These are phyloP conservation scores for Xylaria sp. DNA, from an alignment of 2,329 filamentous ascomycete species.

Conservation along the genomic window DNA sequence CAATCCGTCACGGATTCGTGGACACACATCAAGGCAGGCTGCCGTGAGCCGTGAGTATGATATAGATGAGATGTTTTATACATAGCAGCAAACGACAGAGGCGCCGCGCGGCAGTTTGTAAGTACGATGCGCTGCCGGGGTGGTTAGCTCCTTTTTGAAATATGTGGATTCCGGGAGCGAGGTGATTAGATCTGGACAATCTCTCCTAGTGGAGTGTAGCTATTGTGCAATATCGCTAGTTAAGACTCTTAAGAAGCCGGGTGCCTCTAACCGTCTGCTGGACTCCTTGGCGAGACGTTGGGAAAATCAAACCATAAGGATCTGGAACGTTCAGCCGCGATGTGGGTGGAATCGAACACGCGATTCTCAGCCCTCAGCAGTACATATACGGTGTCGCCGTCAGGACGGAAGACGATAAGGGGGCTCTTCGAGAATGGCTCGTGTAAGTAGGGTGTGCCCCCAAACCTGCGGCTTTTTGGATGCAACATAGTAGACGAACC, in stretches of 20 bases:
- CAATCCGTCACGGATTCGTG: slow-evolving; percentile 5
- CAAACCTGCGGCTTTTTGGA: slow-evolving; percentile 18
- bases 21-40: neutral
- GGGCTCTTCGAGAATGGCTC: neutral
- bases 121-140: neutral
- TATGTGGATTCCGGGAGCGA: neutral
- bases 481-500: slow-evolving; percentile 10
- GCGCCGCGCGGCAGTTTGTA: neutral
- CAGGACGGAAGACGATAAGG: slow-evolving; percentile 1
- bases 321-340: slow-evolving; percentile 23
- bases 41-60: neutral
- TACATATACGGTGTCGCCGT: neutral
- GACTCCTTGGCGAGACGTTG: slow-evolving; percentile 10
- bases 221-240: neutral
- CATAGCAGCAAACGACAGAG: neutral
- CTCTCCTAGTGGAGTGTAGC: no score
- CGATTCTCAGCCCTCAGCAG: slow-evolving; percentile 10
- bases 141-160: neutral
- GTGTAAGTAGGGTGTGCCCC: neutral
- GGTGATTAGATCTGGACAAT: neutral
- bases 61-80: slow-evolving; percentile 8
- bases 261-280: slow-evolving; percentile 5
- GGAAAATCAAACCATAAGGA: slow-evolving; percentile 1
- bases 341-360: slow-evolving; percentile 4
- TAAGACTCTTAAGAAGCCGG: neutral